These are phyloP conservation scores for Picea glauca DNA, from an alignment of 75 land plant genomes.

Conservation along the genomic window DNA sequence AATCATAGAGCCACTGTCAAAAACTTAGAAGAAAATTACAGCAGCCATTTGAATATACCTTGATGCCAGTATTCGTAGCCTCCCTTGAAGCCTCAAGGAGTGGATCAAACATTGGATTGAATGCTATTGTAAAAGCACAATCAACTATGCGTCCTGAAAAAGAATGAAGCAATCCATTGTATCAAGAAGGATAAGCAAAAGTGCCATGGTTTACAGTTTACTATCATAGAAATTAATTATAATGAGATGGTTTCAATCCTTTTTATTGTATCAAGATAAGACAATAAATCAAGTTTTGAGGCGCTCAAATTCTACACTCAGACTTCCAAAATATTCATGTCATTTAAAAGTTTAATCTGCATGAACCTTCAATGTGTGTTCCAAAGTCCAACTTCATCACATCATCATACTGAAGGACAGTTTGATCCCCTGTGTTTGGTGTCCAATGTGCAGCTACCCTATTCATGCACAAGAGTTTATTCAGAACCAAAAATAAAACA, in stretches of 20 bases:
- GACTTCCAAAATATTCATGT: neutral
- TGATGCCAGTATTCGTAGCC: slow-evolving; percentile 95
- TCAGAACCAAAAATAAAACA: neutral
- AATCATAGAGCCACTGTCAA: neutral
- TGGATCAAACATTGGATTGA: slow-evolving; percentile 95
- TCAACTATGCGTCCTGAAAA: slow-evolving; percentile 88
- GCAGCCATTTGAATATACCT: slow-evolving; percentile 36
- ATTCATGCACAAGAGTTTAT: neutral
- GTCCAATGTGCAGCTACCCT: slow-evolving; percentile 99
- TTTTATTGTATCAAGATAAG: slow-evolving; percentile 2
- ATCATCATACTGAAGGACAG: slow-evolving; percentile 99
- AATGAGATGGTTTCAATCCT: neutral
- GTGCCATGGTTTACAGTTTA: neutral
- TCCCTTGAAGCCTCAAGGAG: slow-evolving; percentile 90
- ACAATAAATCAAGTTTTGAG: neutral
- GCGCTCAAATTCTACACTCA: neutral
- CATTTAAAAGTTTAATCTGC: neutral
- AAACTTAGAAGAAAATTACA: neutral
- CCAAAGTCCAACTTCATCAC: slow-evolving; percentile 99
- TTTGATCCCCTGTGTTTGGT: slow-evolving; percentile 94
- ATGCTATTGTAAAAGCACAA: slow-evolving; percentile 98
- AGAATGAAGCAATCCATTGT: slow-evolving; percentile 3
- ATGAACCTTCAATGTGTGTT: slow-evolving; percentile 95
- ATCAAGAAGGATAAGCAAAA: slow-evolving; percentile 1
- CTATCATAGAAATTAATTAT: neutral